These are phyloP conservation scores for Euphorbia schlechtendalii DNA, from an alignment of 441 rosid genomes.

Conservation along the genomic window DNA sequence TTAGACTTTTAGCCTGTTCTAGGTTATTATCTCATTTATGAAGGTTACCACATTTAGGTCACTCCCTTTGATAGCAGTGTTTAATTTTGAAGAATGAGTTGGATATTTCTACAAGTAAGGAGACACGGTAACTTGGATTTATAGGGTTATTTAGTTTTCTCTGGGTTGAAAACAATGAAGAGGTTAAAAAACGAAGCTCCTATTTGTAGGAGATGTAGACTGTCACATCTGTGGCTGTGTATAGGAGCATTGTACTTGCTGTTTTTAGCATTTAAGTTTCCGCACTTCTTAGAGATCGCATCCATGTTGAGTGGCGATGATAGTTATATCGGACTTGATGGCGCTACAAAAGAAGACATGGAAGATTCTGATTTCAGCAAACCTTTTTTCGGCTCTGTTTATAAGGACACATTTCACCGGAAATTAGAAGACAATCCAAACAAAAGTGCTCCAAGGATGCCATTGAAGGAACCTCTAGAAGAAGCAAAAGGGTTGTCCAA, in stretches of 20 bases:
- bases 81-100: constrained; percentile 8
- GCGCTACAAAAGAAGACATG: constrained; percentile 28
- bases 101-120: constrained; percentile 1
- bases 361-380: constrained; percentile 54
- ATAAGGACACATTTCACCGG: constrained; percentile 56
- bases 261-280: constrained; percentile 73
- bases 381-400: constrained; percentile 46
- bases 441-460: constrained; percentile 49
- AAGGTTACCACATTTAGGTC: not conserved
- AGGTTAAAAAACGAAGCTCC: constrained; percentile 57
- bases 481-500: constrained; percentile 30
- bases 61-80: not conserved
- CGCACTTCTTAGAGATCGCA: constrained; percentile 64
- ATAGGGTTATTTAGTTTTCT: constrained; percentile 5
- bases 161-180: constrained; percentile 44
- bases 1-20: constrained; percentile 3
- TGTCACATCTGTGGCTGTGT: constrained; percentile 66
- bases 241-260: constrained; percentile 60
- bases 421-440: constrained; percentile 55
- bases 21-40: not conserved
- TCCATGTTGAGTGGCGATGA: constrained; percentile 66
- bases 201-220: constrained; percentile 54
- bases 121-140: constrained; percentile 17
- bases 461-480: constrained; percentile 38
- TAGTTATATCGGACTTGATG: constrained; percentile 41